These are phyloP conservation scores for Trichoderma sp. DNA, from an alignment of 2,329 filamentous ascomycete species.

Conservation along the genomic window DNA sequence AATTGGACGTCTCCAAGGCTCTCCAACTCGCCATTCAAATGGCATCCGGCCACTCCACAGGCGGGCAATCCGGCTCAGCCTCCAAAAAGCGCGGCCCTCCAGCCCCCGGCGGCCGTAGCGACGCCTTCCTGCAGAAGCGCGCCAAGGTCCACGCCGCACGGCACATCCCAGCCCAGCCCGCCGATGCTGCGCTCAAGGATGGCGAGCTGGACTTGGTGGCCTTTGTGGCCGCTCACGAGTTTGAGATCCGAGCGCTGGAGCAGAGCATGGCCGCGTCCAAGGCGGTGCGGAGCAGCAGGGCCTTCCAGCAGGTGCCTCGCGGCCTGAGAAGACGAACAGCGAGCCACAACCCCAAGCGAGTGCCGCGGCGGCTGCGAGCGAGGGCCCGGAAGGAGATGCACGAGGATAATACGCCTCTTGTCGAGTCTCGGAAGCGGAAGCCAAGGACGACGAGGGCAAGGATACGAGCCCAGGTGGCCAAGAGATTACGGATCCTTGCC, in stretches of 20 bases:
- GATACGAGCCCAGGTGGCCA: conserved; percentile 74
- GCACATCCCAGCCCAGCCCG: conserved; percentile 52
- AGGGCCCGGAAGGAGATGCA: conserved; percentile 74
- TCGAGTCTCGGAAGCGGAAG: conserved; percentile 65
- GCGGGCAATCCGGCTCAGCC: conserved; percentile 32
- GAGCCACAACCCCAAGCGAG: conserved; percentile 90
- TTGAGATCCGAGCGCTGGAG: conserved; percentile 84
- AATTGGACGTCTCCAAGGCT: neutral
- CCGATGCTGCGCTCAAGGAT: conserved; percentile 57
- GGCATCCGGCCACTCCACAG: conserved; percentile 33
- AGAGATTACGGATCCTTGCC: conserved; percentile 65
- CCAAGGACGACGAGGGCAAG: conserved; percentile 59
- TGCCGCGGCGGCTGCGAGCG: conserved; percentile 74
- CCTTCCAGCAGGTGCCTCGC: conserved; percentile 89
- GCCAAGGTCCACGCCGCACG: conserved; percentile 50
- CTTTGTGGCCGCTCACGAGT: conserved; percentile 83
- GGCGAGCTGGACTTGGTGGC: conserved; percentile 83
- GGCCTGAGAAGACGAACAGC: conserved; percentile 83
- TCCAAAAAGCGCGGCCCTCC: conserved; percentile 34
- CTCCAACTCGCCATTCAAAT: conserved; percentile 31
- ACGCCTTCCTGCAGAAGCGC: conserved; percentile 44
- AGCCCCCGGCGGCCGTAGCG: conserved; percentile 31
- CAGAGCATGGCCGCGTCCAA: conserved; percentile 78
- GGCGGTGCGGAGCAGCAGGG: conserved; percentile 61
- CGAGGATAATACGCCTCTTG: conserved; percentile 87